Evolutionary conservation across 73 alveolate species (phyloP).

Genomic region (Uronychia setigera): DNA sequence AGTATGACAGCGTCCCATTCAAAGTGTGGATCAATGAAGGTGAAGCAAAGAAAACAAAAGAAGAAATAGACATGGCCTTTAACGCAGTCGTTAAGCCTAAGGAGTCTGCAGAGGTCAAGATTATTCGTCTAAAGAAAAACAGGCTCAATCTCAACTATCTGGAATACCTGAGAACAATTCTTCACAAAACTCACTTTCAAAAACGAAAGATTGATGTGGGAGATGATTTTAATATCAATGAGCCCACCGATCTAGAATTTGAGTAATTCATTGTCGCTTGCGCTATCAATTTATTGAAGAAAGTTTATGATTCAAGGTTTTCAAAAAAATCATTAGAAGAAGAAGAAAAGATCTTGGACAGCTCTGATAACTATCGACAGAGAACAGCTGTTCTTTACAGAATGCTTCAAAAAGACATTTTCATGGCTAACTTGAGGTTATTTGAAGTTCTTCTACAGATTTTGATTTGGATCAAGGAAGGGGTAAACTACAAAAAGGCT

Average conservation of each 20-base stretch:
- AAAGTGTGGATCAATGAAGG: conserved; percentile 33
- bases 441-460: conserved; percentile 6
- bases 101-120: conserved; percentile 12
- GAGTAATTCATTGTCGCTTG: conserved; percentile 14
- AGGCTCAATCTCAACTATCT: conserved; percentile 21
- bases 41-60: conserved; percentile 22
- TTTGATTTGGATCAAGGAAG: conserved; percentile 7
- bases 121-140: conserved; percentile 27
- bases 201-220: neutral
- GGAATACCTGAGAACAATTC: conserved; percentile 39
- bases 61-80: conserved; percentile 12
- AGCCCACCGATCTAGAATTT: conserved; percentile 34
- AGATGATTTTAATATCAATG: neutral
- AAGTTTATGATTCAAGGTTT: conserved; percentile 6
- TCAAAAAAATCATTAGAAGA: conserved; percentile 8
- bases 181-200: conserved; percentile 20
- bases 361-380: conserved; percentile 13
- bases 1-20: conserved; percentile 61
- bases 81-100: neutral
- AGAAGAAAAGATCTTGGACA: conserved; percentile 13
- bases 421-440: neutral
- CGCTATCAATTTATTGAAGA: conserved; percentile 15
- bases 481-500: conserved; percentile 19
- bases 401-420: conserved; percentile 26
- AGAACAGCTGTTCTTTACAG: conserved; percentile 40